These are phyloP conservation scores for Cochlearia excelsa DNA, from an alignment of 345 rosid species.

Conservation along the genomic window DNA sequence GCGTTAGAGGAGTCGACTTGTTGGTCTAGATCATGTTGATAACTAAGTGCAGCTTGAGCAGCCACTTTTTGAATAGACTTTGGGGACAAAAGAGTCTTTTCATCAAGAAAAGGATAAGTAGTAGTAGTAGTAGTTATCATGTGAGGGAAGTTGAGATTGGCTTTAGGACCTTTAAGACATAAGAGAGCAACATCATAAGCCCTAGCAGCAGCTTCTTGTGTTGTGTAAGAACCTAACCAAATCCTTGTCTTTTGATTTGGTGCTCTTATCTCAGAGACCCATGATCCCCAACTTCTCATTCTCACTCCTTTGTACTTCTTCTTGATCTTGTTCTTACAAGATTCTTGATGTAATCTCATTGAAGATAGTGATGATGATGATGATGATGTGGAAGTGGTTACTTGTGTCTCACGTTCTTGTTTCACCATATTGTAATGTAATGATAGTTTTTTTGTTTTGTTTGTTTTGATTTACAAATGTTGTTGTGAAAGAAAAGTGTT, in stretches of 20 bases:
- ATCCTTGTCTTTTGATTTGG: constrained; percentile 94
- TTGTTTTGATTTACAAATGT: constrained; percentile 6
- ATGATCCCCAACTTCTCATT: constrained; percentile 99
- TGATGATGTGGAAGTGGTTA: constrained; percentile 33
- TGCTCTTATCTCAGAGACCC: constrained; percentile 97
- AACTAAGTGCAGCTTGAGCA: constrained; percentile 53
- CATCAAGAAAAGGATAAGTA: constrained; percentile 31
- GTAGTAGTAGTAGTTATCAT: constrained; percentile 42
- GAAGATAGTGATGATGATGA: constrained; percentile 25
- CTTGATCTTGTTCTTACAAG: constrained; percentile 42
- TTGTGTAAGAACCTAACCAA: constrained; percentile 97
- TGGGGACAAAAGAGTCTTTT: constrained; percentile 62
- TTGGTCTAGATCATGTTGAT: no score
- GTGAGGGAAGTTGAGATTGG: constrained; percentile 76
- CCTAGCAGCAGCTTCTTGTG: constrained; percentile 92
- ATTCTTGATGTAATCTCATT: constrained; percentile 13
- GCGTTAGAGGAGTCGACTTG: no score
- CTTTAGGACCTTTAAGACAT: constrained; percentile 83
- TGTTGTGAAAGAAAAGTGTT: constrained; percentile 22
- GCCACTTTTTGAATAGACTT: constrained; percentile 86
- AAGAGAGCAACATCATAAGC: constrained; percentile 97
- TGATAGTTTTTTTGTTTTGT: neutral
- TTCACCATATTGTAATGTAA: constrained; percentile 52
- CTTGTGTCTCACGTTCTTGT: constrained; percentile 47
- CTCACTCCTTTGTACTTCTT: constrained; percentile 94